A percentile compares a stretch with the other conserved stretches of the same genome.
phyloP scores from a whole-genome alignment of 306 rosid species.

The Alnus rubra region DNA sequence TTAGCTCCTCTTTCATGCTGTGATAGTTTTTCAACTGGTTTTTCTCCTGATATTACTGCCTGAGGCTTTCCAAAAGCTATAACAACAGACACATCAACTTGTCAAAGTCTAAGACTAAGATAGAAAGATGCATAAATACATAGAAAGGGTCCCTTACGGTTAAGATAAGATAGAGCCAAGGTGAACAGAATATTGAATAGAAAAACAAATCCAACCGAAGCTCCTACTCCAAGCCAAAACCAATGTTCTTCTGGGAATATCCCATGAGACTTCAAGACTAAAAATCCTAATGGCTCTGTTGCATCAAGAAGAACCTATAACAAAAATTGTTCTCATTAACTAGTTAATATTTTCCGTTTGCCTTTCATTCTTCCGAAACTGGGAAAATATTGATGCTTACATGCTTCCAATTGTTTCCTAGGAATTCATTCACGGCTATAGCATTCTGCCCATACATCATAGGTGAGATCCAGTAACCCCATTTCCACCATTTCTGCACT shows the following conservation, averaged over 20 bases:
- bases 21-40: constrained; percentile 51
- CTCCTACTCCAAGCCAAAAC: constrained; percentile 95
- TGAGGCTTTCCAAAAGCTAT: constrained; percentile 70
- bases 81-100: constrained; percentile 22
- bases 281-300: constrained; percentile 67
- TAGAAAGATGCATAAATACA: neutral
- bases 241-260: constrained; percentile 68
- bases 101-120: too few species aligned
- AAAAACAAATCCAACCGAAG: constrained; percentile 61
- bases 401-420: constrained; percentile 70
- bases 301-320: constrained; percentile 62
- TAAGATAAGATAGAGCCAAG: constrained; percentile 66
- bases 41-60: constrained; percentile 63
- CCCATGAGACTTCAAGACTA: constrained; percentile 69
- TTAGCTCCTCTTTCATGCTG: constrained; percentile 17
- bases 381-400: constrained; percentile 21
- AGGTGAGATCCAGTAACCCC: constrained; percentile 72
- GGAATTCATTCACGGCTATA: constrained; percentile 79
- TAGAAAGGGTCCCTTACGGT: constrained; percentile 48
- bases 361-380: neutral
- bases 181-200: constrained; percentile 68
- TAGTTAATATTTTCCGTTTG: neutral
- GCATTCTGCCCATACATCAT: constrained; percentile 95
- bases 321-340: neutral
- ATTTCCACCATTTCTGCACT: constrained; percentile 73